Base-by-base conservation (phyloP, 2,329 filamentous ascomycete genomes). In the Monosporascus sp. region DNA sequence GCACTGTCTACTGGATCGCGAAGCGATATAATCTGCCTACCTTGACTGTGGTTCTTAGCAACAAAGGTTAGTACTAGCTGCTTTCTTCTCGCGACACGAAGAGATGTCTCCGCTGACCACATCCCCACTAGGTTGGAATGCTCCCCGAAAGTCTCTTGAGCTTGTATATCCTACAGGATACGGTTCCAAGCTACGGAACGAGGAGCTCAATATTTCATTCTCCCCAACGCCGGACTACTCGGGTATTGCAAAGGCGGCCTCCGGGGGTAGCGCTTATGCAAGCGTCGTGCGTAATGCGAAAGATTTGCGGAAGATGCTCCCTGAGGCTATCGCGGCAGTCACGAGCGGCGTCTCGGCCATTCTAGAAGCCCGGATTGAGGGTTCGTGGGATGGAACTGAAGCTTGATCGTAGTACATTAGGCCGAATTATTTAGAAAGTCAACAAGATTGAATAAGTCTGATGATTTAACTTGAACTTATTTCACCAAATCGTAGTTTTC, bases 191-290 rank as follows among this genome's bases (percentile, higher is more conserved):
- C 78, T 79, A 1, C 78, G 73, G 17, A 84, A 84, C 63, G 80
- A 82, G 53, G 82, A 85, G 63, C 77, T 84, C 58, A 84, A 84
- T 61, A 84, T 85, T 57, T 80, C 78, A 1, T 84, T 85, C 57
- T 72, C 75, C 28, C 82, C 82, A 0, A 71, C 73, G 5, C 82
- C 82, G 0, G 79, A 85, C 63, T 85, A 82, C 60, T 67, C 79
- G 0, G 81, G 80, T 38, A 83, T 85, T 49, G 82, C 81, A 18
- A 81, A 82, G 68, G 82, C 81, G 1, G 80, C 82, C 0, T 77
- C 78, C 0, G 78, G 77, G 1, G 81, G 81, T 7, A 73, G 81
- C 20, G 66, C 82, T 7, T 76, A 76, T 52, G 72, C 80, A 0
- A 77, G 75, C 0, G 69, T 67, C 50, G 78, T 81, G 0, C 74